Evolutionary conservation across 2,329 filamentous ascomycete species (phyloP).

Genomic region (Sarocladium brachiariae): DNA sequence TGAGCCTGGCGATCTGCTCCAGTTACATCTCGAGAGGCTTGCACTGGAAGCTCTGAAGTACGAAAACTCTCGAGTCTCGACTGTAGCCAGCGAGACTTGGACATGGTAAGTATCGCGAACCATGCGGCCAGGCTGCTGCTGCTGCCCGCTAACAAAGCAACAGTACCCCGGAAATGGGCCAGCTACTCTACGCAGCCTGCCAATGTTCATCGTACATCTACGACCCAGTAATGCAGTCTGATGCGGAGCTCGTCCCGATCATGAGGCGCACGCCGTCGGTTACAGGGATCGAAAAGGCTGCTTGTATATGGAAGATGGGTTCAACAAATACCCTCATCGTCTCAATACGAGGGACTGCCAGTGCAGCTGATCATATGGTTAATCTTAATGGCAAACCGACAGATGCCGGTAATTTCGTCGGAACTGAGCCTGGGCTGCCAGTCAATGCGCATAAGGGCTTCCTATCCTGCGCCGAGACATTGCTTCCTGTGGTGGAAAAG

Average conservation of each 20-base stretch:
- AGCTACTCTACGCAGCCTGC: constrained; percentile 14
- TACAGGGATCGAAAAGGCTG: constrained; percentile 16
- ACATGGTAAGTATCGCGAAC: constrained; percentile 3
- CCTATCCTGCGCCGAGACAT: constrained; percentile 14
- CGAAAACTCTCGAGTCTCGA: constrained; percentile 13
- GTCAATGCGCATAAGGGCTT: constrained; percentile 16
- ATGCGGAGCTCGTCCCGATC: constrained; percentile 12
- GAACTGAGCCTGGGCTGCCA: not conserved
- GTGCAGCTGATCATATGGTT: constrained; percentile 17
- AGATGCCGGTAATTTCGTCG: constrained; percentile 1
- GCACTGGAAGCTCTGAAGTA: constrained; percentile 17
- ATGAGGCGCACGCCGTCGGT: constrained; percentile 15
- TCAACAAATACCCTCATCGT: constrained; percentile 14
- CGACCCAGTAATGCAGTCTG: constrained; percentile 10
- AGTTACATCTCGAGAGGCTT: constrained; percentile 16
- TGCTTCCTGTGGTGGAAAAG: constrained; percentile 12
- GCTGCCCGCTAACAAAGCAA: not conserved
- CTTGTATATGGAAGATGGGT: constrained; percentile 16
- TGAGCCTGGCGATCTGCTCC: constrained; percentile 17
- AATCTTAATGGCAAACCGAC: constrained; percentile 15
- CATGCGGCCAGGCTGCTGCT: not conserved
- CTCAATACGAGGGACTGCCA: constrained; percentile 16
- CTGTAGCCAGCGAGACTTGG: constrained; percentile 12
- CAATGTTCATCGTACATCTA: constrained; percentile 18
- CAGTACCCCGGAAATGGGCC: constrained; percentile 4